Conservation (phyloP, 768 basidiomycete species). For the Pleurotus cornucopiae region DNA sequence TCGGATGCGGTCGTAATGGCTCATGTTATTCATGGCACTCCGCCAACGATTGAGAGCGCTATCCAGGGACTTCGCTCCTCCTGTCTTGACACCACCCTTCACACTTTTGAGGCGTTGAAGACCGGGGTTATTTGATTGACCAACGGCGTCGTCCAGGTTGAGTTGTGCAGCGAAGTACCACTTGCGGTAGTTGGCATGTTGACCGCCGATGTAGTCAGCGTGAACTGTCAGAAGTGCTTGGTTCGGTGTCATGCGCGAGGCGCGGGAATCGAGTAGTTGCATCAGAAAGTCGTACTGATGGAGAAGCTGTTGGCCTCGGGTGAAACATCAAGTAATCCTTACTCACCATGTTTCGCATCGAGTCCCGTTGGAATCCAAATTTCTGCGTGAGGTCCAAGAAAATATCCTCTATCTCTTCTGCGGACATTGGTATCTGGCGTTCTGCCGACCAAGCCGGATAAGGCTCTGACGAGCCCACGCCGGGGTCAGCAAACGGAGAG, state of each 20-base stretch:
- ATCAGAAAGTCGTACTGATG: slow-evolving; percentile 92
- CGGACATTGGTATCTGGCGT: slow-evolving; percentile 92
- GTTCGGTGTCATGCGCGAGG: slow-evolving; percentile 97
- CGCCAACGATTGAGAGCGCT: slow-evolving; percentile 93
- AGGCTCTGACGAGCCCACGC: slow-evolving; percentile 51
- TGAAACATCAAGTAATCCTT: slow-evolving; percentile 3
- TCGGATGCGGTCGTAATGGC: slow-evolving; percentile 94
- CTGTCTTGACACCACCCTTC: slow-evolving; percentile 49
- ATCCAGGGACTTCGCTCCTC: slow-evolving; percentile 77
- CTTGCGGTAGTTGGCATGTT: slow-evolving; percentile 98
- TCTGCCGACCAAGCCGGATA: slow-evolving; percentile 96
- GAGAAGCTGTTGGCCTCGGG: slow-evolving; percentile 12
- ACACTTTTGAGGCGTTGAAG: slow-evolving; percentile 85
- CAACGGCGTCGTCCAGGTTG: slow-evolving; percentile 98
- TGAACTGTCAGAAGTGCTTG: slow-evolving; percentile 96
- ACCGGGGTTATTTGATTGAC: slow-evolving; percentile 90
- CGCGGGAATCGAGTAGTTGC: slow-evolving; percentile 95
- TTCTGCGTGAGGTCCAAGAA: slow-evolving; percentile 98
- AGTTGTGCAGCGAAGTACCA: slow-evolving; percentile 99
- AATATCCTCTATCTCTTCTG: slow-evolving; percentile 98
- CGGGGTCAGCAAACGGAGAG: slow-evolving; percentile 57
- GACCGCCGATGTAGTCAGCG: slow-evolving; percentile 98
- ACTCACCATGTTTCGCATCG: slow-evolving; percentile 90
- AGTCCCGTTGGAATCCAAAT: slow-evolving; percentile 96
- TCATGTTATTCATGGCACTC: slow-evolving; percentile 99